Percentiles rank a stretch among this genome's conserved stretches.
phyloP scores from a whole-genome alignment of 2,329 filamentous ascomycete genomes.

The Chaetomium globosum region DNA sequence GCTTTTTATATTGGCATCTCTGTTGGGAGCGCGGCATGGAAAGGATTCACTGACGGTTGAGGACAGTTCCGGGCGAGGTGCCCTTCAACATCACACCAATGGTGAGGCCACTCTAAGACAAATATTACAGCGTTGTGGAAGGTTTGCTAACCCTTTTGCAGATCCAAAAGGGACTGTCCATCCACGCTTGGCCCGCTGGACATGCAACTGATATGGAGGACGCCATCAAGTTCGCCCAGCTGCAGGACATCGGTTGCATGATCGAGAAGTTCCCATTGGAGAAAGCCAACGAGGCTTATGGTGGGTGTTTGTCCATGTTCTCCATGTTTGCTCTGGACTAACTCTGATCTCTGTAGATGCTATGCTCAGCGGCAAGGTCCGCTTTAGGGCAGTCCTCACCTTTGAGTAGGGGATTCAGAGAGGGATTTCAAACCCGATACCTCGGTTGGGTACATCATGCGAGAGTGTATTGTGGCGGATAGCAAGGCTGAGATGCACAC shows the following conservation, averaged over 20 bases:
- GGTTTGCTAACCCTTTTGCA: conserved; percentile 12
- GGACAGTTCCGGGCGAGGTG: conserved; percentile 46
- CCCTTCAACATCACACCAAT: conserved; percentile 43
- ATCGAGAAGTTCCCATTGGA: conserved; percentile 65
- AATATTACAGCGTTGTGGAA: not conserved
- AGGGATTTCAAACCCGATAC: no score
- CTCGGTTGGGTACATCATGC: not conserved
- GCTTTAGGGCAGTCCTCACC: conserved; percentile 55
- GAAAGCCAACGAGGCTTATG: conserved; percentile 50
- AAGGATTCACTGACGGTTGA: not conserved
- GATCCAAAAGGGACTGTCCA: conserved; percentile 53
- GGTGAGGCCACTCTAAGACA: conserved; percentile 18
- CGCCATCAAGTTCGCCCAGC: conserved; percentile 65
- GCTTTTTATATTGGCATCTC: not conserved
- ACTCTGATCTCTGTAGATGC: conserved; percentile 40
- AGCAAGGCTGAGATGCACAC: not conserved
- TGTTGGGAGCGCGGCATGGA: not conserved
- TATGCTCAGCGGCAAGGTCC: conserved; percentile 53
- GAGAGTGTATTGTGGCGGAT: no score
- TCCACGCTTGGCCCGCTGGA: conserved; percentile 67
- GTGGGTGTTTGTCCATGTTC: conserved; percentile 13
- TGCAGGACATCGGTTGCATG: conserved; percentile 65
- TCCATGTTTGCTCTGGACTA: not conserved
- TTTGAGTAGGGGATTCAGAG: conserved; percentile 43
- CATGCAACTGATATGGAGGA: conserved; percentile 66